These are phyloP conservation scores for Trichoderma orchidacearum DNA, from an alignment of 495 filamentous ascomycete species.

Conservation along the genomic window DNA sequence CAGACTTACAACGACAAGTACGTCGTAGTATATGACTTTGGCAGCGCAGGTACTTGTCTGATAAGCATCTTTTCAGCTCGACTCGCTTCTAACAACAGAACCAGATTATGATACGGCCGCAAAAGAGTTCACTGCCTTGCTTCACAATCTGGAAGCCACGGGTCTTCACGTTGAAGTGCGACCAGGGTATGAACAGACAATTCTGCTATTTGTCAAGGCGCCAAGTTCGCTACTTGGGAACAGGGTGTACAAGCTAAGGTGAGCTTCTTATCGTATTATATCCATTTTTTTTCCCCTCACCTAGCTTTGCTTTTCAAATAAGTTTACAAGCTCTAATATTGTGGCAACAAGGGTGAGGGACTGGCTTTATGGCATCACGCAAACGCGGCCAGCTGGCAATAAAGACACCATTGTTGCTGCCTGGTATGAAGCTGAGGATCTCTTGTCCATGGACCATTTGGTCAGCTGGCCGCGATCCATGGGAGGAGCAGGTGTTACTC, in stretches of 20 bases:
- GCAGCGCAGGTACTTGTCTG: background rate
- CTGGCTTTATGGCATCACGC: slow-evolving; percentile 2
- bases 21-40: background rate
- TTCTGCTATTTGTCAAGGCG: background rate
- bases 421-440: slow-evolving; percentile 2
- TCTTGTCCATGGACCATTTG: slow-evolving; percentile 4
- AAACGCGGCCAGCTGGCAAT: background rate
- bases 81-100: background rate
- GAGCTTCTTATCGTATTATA: background rate
- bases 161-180: background rate
- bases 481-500: slow-evolving; percentile 6
- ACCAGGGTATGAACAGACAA: background rate
- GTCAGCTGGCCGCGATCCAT: background rate
- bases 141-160: background rate
- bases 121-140: background rate
- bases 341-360: slow-evolving; percentile 3
- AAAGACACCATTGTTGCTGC: slow-evolving; percentile 1
- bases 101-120: background rate
- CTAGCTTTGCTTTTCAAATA: too few species aligned
- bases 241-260: background rate
- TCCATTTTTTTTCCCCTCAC: too few species aligned
- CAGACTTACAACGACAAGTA: background rate
- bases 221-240: background rate
- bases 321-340: too few species aligned
- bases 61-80: background rate